Base-by-base conservation (phyloP, 75 land plant species). In the Sequoia sempervirens region DNA sequence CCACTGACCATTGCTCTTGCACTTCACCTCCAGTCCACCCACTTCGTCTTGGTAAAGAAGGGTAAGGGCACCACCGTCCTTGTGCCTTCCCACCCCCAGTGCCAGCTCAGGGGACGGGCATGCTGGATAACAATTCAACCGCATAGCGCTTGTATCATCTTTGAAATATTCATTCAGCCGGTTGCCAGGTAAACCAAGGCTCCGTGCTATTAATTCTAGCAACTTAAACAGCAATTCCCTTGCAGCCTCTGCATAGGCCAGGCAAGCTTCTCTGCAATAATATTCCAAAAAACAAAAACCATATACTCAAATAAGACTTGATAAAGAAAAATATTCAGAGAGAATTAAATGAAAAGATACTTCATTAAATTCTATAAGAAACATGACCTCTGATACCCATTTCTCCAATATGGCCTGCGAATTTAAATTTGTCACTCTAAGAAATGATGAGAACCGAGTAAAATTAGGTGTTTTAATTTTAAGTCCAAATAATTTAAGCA, bases 41-140 rank as follows among this genome's bases (percentile, higher is more conserved):
- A 94, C 93, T 12, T 92, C 91, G 69, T 94, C 98, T 52, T 47
- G 52, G 52, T 47, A 47, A 47, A 47, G 52, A 47, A 47, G 52
- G 11, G 52, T 47, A 11, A 47, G 68, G 10, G 85, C 96, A 0
- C 93, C 91, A 14, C 82, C 82, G 74, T 96, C 98, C 90, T 94
- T 96, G 87, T 96, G 98, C 3, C 93, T 89, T 32, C 93, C 91
- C 58, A 94, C 92, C 3, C 95, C 96, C 4, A 96, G 85, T n/a
- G 92, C 96, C 1, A 96, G 84, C 61, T 94, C 84, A 0, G 98
- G 96, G 9, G 18, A 32, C 0, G 98, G 95, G 84, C 98, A 96
- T 0, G 87, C 86, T 0, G 98, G 94, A 79, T 96, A 96, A 89
- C 92, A 86, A 86, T 96, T 96, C 64, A 96, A 84, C 53, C 98